Evolutionary conservation across 495 filamentous ascomycete species (phyloP).

Genomic region (Daldinia decipiens): DNA sequence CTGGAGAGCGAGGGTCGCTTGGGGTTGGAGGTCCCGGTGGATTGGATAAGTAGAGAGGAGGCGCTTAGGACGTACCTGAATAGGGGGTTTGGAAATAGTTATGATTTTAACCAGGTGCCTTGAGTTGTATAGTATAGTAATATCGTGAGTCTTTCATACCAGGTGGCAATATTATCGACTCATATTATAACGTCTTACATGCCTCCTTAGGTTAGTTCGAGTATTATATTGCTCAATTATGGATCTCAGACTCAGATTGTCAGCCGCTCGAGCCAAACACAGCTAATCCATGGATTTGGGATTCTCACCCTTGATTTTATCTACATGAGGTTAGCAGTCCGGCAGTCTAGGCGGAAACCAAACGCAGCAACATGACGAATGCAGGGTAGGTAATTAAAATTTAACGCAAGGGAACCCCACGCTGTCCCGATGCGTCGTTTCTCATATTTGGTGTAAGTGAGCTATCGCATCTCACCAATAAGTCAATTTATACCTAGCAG

Average conservation of each 20-base stretch:
- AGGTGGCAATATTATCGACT: not conserved
- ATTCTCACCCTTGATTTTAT: not conserved
- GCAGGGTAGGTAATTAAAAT: too few species aligned
- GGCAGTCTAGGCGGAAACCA: too few species aligned
- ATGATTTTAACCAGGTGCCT: constrained; percentile 58
- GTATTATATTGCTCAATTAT: not conserved
- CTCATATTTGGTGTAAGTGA: not conserved
- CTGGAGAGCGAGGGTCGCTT: constrained; percentile 41
- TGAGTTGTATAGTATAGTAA: not conserved
- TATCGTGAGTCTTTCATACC: not conserved
- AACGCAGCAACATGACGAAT: too few species aligned
- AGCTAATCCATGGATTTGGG: not conserved
- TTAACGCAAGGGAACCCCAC: too few species aligned
- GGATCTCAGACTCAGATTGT: not conserved
- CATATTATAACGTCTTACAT: not conserved
- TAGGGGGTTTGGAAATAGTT: constrained; percentile 60
- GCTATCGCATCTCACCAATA: not conserved
- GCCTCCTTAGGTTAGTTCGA: not conserved
- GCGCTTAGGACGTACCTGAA: constrained; percentile 54
- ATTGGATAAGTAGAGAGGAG: constrained; percentile 53
- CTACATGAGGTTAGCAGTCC: too few species aligned
- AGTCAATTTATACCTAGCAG: not conserved
- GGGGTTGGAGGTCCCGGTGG: constrained; percentile 56
- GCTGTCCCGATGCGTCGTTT: not conserved
- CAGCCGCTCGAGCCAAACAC: not conserved